Evolutionary conservation across 768 basidiomycete genomes (phyloP).

Genomic region (Pleurotus pulmonarius): DNA sequence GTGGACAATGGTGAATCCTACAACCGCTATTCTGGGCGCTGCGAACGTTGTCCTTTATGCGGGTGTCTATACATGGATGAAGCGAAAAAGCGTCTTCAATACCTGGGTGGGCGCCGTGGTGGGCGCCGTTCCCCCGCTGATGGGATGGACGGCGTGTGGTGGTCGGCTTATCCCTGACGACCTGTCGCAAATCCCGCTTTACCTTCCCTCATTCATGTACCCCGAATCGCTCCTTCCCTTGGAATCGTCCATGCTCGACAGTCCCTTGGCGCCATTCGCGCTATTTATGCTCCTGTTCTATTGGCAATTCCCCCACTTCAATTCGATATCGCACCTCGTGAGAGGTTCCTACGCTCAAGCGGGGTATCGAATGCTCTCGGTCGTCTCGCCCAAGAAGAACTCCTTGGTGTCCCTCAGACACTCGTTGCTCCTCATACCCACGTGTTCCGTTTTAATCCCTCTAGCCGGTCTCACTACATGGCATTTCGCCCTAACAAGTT

Average conservation of each 20-base stretch:
- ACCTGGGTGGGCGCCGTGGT: constrained; percentile 96
- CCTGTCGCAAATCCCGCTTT: constrained; percentile 52
- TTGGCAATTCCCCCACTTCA: constrained; percentile 99
- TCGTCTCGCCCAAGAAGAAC: constrained; percentile 74
- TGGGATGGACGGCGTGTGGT: constrained; percentile 98
- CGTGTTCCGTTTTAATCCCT: constrained; percentile 79
- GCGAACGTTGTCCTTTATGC: constrained; percentile 89
- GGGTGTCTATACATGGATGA: constrained; percentile 89
- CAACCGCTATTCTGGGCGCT: constrained; percentile 79
- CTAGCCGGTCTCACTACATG: constrained; percentile 92
- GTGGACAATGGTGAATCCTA: constrained; percentile 79
- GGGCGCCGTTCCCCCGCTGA: constrained; percentile 88
- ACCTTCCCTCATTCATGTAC: constrained; percentile 59
- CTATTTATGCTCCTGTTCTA: constrained; percentile 85
- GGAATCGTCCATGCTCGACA: constrained; percentile 59
- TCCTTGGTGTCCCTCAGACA: constrained; percentile 85
- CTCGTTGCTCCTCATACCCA: constrained; percentile 66
- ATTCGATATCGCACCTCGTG: constrained; percentile 83
- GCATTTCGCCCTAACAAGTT: constrained; percentile 75
- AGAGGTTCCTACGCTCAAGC: constrained; percentile 88
- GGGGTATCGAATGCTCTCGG: constrained; percentile 91
- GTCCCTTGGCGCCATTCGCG: constrained; percentile 76
- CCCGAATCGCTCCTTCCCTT: constrained; percentile 25
- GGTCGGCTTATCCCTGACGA: constrained; percentile 68
- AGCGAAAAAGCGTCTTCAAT: constrained; percentile 76